phyloP scores from a whole-genome alignment of 495 filamentous ascomycete genomes.

The Talaromyces liani region DNA sequence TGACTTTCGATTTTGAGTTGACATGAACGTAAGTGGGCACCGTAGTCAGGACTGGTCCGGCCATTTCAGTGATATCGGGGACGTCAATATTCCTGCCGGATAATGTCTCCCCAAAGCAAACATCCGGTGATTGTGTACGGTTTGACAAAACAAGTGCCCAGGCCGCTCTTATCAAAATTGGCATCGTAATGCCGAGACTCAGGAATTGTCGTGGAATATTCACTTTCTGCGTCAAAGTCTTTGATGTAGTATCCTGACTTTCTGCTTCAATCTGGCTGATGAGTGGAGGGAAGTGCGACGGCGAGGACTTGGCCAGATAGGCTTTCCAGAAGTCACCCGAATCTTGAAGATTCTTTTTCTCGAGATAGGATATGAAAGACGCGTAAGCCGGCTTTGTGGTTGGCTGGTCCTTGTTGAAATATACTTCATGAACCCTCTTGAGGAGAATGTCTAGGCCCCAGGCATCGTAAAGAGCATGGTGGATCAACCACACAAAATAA shows the following conservation, averaged over 20 bases:
- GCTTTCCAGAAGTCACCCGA: conserved; percentile 40
- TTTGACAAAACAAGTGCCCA: conserved; percentile 44
- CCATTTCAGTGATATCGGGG: conserved; percentile 40
- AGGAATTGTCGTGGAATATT: conserved; percentile 15
- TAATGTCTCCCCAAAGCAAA: conserved; percentile 48
- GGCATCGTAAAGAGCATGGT: conserved; percentile 68
- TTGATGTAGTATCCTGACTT: not conserved
- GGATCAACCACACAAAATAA: conserved; percentile 55
- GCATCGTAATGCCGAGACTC: conserved; percentile 32
- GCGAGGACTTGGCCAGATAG: conserved; percentile 22
- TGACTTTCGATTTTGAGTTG: conserved; percentile 23
- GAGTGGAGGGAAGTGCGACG: conserved; percentile 13
- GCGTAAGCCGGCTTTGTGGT: conserved; percentile 23
- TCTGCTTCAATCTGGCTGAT: not conserved
- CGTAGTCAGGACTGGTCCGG: conserved; percentile 47
- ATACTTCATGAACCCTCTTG: conserved; percentile 45
- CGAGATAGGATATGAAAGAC: conserved; percentile 36
- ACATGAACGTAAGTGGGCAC: conserved; percentile 40
- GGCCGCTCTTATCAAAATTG: conserved; percentile 44
- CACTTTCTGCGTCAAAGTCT: not conserved
- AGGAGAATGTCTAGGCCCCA: conserved; percentile 57
- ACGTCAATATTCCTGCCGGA: conserved; percentile 47
- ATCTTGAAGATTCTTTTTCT: conserved; percentile 21
- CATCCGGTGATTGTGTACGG: conserved; percentile 38
- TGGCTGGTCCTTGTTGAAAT: conserved; percentile 12